phyloP scores from a whole-genome alignment of 768 basidiomycete genomes.

The Termitomyces sp. region DNA sequence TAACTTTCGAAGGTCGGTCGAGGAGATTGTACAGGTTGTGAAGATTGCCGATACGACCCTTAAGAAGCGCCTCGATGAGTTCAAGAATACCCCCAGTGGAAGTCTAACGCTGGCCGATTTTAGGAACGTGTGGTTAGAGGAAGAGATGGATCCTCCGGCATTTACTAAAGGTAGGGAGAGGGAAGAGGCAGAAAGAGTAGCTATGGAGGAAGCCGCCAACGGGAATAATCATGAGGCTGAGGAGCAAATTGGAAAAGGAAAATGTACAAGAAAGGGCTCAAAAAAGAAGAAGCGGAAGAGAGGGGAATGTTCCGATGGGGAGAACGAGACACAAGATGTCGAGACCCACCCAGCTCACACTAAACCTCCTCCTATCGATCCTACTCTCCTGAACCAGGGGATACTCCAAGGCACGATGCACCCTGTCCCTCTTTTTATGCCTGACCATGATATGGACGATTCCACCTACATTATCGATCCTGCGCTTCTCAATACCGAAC shows the following conservation, averaged over 20 bases:
- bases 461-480: slow-evolving; percentile 50
- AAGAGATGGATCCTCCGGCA: slow-evolving; percentile 89
- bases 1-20: slow-evolving; percentile 87
- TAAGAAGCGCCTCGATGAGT: slow-evolving; percentile 90
- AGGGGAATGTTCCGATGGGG: slow-evolving; percentile 28
- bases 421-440: slow-evolving; percentile 35
- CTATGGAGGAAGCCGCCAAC: slow-evolving; percentile 22
- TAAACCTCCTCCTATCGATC: slow-evolving; percentile 39
- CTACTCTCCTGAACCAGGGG: slow-evolving; percentile 55
- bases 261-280: slow-evolving; percentile 24
- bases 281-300: slow-evolving; percentile 34
- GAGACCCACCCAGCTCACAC: slow-evolving; percentile 14
- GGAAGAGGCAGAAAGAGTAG: slow-evolving; percentile 51
- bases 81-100: slow-evolving; percentile 85
- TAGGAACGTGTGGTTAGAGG: slow-evolving; percentile 84
- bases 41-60: slow-evolving; percentile 97
- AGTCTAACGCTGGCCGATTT: slow-evolving; percentile 85
- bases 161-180: slow-evolving; percentile 72
- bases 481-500: slow-evolving; percentile 28
- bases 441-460: slow-evolving; percentile 38
- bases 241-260: slow-evolving; percentile 25
- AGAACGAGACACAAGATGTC: slow-evolving; percentile 20
- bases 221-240: slow-evolving; percentile 19
- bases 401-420: slow-evolving; percentile 55
- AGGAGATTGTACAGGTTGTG: slow-evolving; percentile 97